Evolutionary conservation across 192 early-diverging fungal genomes (phyloP).

Genomic region (Rhizophagus sp.): DNA sequence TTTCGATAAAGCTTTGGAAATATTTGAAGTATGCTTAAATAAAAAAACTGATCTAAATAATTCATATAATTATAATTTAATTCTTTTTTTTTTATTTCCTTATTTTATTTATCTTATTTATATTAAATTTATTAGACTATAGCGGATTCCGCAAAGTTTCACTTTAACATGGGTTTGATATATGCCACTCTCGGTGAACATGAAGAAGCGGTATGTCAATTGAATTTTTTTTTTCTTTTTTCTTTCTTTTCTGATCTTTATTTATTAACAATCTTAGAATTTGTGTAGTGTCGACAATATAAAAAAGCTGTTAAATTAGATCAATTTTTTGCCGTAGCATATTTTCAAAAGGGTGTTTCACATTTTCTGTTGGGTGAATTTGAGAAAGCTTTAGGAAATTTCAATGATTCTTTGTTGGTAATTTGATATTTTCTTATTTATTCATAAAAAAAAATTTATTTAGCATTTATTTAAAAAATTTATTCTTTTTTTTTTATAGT

Average conservation of each 20-base stretch:
- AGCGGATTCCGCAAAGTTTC: constrained; percentile 91
- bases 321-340: constrained; percentile 87
- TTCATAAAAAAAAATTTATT: constrained; percentile 2
- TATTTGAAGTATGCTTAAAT: constrained; percentile 59
- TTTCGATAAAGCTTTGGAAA: constrained; percentile 64
- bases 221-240: background rate
- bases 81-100: too few species aligned
- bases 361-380: constrained; percentile 74
- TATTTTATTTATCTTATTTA: constrained; percentile 11
- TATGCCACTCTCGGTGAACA: constrained; percentile 72
- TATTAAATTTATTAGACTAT: constrained; percentile 54
- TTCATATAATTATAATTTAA: background rate
- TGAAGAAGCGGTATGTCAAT: constrained; percentile 73
- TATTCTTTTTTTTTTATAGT: constrained; percentile 40
- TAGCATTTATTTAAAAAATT: background rate
- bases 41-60: background rate
- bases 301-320: constrained; percentile 75
- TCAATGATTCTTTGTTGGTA: constrained; percentile 77
- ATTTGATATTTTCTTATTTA: constrained; percentile 32
- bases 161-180: constrained; percentile 93
- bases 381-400: constrained; percentile 72
- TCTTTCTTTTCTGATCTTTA: background rate
- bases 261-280: constrained; percentile 19
- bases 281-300: constrained; percentile 70
- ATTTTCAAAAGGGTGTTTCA: constrained; percentile 89